Percentiles rank a stretch among this genome's conserved stretches.
These are phyloP conservation scores for Daedaleopsis sinensis DNA, from an alignment of 768 basidiomycete species.

Conservation along the genomic window DNA sequence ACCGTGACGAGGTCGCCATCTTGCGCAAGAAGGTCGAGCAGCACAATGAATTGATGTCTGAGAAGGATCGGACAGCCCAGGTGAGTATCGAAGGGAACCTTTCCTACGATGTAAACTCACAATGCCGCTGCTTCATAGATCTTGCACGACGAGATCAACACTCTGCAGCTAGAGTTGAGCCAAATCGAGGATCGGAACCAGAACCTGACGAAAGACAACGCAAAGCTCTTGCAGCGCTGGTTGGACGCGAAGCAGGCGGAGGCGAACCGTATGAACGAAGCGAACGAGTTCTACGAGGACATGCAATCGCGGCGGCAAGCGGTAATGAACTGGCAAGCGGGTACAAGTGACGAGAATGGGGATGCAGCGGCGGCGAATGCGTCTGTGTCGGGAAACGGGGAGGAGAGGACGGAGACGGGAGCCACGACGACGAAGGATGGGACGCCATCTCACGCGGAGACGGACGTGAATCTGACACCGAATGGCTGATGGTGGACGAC, in stretches of 20 bases:
- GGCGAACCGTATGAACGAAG: slow-evolving; percentile 94
- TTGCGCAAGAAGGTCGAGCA: slow-evolving; percentile 80
- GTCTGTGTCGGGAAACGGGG: slow-evolving; percentile 73
- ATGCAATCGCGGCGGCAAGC: slow-evolving; percentile 77
- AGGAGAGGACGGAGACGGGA: slow-evolving; percentile 50
- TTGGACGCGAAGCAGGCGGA: slow-evolving; percentile 92
- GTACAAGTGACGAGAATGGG: slow-evolving; percentile 26
- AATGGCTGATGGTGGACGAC: slow-evolving; percentile 82
- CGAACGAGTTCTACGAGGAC: slow-evolving; percentile 86
- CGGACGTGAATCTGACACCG: slow-evolving; percentile 82
- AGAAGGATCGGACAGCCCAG: slow-evolving; percentile 89
- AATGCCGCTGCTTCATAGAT: slow-evolving; percentile 44
- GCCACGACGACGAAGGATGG: slow-evolving; percentile 67
- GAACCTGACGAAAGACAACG: slow-evolving; percentile 90
- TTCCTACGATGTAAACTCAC: too few species aligned
- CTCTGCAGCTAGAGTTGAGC: slow-evolving; percentile 87
- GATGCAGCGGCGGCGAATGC: slow-evolving; percentile 31
- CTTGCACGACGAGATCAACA: slow-evolving; percentile 93
- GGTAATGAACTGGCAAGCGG: slow-evolving; percentile 55
- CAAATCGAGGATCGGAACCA: slow-evolving; percentile 88
- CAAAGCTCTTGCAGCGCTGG: slow-evolving; percentile 94
- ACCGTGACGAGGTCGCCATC: slow-evolving; percentile 72
- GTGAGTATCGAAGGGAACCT: slow-evolving; percentile 40
- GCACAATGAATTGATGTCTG: slow-evolving; percentile 82
- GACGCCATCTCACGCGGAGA: slow-evolving; percentile 68